phyloP scores from a whole-genome alignment of 2,329 filamentous ascomycete genomes.

The Fusarium nisikadoi region DNA sequence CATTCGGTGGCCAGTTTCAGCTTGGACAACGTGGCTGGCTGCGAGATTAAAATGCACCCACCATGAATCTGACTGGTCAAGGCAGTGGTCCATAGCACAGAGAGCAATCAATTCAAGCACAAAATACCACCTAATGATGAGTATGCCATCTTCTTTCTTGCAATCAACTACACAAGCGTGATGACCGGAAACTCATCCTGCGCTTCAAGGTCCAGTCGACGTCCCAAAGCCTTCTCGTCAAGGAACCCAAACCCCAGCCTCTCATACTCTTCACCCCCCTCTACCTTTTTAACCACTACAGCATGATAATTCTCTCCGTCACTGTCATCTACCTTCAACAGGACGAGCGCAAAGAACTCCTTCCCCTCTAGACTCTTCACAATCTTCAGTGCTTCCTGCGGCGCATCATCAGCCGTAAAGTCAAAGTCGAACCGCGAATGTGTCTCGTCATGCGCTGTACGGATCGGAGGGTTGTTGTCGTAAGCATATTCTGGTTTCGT shows the following conservation, averaged over 20 bases:
- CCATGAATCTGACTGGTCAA: neutral
- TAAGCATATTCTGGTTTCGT: neutral
- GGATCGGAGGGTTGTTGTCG: neutral
- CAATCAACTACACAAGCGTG: neutral
- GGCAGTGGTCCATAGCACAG: neutral
- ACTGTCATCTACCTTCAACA: rapidly evolving
- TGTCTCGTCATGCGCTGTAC: neutral
- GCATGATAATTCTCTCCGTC: neutral
- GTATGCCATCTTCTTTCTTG: too few species aligned
- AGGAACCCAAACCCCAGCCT: neutral
- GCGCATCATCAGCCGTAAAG: neutral
- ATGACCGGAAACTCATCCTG: neutral
- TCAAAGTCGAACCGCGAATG: neutral
- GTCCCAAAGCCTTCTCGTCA: neutral
- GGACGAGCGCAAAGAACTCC: neutral
- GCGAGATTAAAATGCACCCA: neutral
- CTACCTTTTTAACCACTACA: neutral
- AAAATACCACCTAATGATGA: too few species aligned
- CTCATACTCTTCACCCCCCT: neutral
- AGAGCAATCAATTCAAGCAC: too few species aligned
- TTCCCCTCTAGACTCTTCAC: neutral
- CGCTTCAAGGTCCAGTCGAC: neutral
- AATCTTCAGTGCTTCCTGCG: neutral
- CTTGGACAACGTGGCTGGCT: neutral
- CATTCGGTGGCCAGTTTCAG: neutral